A percentile compares a stretch with the other conserved stretches of the same genome.
These are phyloP conservation scores for Daldinia sp. DNA, from an alignment of 2,329 filamentous ascomycete genomes.

Conservation along the genomic window DNA sequence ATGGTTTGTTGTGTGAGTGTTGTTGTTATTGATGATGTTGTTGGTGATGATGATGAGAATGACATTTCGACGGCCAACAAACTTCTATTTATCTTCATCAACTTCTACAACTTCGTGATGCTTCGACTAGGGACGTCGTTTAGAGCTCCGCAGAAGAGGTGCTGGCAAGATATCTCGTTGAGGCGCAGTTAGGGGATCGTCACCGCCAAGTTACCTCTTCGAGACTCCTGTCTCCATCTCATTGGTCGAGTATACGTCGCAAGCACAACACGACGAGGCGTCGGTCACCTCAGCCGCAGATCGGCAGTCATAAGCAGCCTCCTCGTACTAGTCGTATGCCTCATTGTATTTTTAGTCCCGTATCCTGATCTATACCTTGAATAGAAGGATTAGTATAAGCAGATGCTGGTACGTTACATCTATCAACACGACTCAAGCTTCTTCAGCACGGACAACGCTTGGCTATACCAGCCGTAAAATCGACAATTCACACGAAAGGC, in stretches of 20 bases:
- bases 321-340: not conserved
- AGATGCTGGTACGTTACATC: not conserved
- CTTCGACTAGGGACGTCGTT: not conserved
- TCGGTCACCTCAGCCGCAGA: constrained; percentile 1
- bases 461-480: not conserved
- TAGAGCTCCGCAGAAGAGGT: not conserved
- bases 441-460: not conserved
- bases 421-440: not conserved
- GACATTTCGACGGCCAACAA: not conserved
- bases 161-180: constrained; percentile 1
- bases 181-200: constrained; percentile 1
- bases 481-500: not conserved
- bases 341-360: not conserved
- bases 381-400: not conserved
- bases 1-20: not conserved
- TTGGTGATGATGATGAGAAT: not conserved
- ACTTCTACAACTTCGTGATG: not conserved
- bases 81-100: constrained; percentile 2
- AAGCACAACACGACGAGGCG: not conserved
- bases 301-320: constrained; percentile 4
- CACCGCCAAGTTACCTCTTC: constrained; percentile 1
- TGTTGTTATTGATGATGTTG: not conserved
- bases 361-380: not conserved
- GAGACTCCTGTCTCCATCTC: not conserved
- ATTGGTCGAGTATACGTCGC: constrained; percentile 4